Base-by-base conservation (phyloP, 2,329 filamentous ascomycete genomes). In the Cladosporium sp. region DNA sequence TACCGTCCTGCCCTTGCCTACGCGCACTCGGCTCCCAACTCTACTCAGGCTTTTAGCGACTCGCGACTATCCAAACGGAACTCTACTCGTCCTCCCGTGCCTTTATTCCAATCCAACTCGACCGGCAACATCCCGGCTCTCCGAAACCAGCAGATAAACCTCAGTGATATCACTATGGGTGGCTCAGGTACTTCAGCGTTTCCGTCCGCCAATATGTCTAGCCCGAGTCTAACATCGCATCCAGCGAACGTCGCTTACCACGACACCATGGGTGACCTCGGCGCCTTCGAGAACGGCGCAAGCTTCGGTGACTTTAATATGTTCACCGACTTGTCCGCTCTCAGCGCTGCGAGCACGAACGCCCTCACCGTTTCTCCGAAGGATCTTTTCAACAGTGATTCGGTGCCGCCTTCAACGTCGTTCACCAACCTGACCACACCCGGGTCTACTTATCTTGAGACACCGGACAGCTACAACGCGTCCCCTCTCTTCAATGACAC, bases 371-470 rank as follows among this genome's bases (percentile, higher is more conserved):
- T 96, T 61, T 96, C 91, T 61, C 91, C 91, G 19, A 87, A 89
- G 73, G 91, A 96, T 68, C 79, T 96, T 63, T 79, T 92, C 66
- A 83, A 85, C 64, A 84, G 89, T 67, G 79, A 82, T 59, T 95
- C 90, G 61, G 85, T 90, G 36, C 91, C 91, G 28, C 90, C 90
- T 69, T 96, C 91, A 2, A 82, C 87, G 47, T 86, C 89, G 34
- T 85, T 94, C 70, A 96, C 91, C 35, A 86, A 91, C 62, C 70
- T 96, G 73, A 96, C 91, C 58, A 94, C 91, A 60, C 91, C 91
- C 44, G 76, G 77, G 63, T 90, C 88, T n/a, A 80, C 85, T 58
- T 87, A 85, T 67, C 83, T 89, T 69, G 89, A 87, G 66, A 95
- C 90, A 53, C 90, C 90, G 10, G 86, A 90, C 66, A 82, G 80